These are phyloP conservation scores for Gamarada debralockiae DNA, from an alignment of 495 filamentous ascomycete genomes.

Conservation along the genomic window DNA sequence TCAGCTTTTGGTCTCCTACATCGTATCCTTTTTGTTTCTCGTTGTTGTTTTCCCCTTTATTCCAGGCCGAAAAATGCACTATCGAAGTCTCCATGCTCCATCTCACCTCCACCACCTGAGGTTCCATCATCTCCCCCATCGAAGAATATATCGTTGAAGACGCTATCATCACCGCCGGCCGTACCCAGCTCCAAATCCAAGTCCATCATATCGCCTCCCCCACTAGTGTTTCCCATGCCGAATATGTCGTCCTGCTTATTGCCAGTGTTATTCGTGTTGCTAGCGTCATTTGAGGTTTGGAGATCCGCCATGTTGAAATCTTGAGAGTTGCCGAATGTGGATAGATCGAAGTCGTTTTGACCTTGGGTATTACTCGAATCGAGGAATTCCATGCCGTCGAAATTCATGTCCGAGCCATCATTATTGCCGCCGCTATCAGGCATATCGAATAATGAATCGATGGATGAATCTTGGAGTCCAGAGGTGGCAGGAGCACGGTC, in stretches of 20 bases:
- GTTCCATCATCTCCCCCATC: conserved; percentile 1
- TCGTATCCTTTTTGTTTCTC: too few species aligned
- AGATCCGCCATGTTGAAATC: conserved; percentile 21
- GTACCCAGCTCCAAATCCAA: conserved; percentile 15
- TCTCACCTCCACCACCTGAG: conserved; percentile 8
- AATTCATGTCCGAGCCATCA: conserved; percentile 12
- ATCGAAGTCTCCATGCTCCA: conserved; percentile 22
- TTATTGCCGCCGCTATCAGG: conserved; percentile 10
- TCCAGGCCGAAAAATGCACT: conserved; percentile 18
- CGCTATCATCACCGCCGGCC: conserved; percentile 16
- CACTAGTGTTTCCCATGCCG: conserved; percentile 1
- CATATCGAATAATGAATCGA: conserved; percentile 23
- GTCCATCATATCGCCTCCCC: conserved; percentile 15
- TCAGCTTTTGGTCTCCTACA: too few species aligned
- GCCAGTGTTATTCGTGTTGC: conserved; percentile 1
- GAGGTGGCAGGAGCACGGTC: conserved; percentile 3
- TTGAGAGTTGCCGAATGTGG: conserved; percentile 20
- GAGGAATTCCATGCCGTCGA: conserved; percentile 20
- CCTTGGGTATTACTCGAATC: conserved; percentile 5
- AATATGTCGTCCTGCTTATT: conserved; percentile 6
- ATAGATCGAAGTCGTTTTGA: conserved; percentile 22
- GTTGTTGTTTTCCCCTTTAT: background rate
- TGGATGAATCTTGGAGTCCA: conserved; percentile 2
- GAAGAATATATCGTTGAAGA: conserved; percentile 23
- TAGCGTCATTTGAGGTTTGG: conserved; percentile 2